phyloP scores from a whole-genome alignment of 495 filamentous ascomycete species.

The Lineolata rhizophorae region DNA sequence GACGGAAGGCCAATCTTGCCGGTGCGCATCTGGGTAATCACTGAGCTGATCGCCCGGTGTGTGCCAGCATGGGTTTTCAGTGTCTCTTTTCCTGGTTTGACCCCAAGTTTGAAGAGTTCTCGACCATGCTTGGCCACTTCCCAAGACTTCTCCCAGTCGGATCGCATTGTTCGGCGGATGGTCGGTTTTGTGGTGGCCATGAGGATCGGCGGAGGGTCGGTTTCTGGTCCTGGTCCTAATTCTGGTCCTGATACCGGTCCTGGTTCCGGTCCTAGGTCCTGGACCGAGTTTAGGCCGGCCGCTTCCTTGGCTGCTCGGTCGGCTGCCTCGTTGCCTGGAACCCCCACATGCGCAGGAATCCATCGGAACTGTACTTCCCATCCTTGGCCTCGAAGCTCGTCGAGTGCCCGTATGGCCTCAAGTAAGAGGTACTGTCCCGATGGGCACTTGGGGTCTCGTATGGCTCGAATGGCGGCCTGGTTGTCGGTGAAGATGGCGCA shows the following conservation, averaged over 20 bases:
- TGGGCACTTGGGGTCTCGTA: constrained; percentile 2
- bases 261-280: no score
- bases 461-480: constrained; percentile 3
- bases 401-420: constrained; percentile 4
- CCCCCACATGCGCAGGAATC: no score
- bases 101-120: constrained; percentile 4
- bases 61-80: constrained; percentile 4
- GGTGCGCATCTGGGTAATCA: no score
- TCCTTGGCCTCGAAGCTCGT: constrained; percentile 7
- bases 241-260: no score
- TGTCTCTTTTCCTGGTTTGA: constrained; percentile 1
- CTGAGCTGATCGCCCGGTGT: constrained; percentile 13
- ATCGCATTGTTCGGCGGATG: constrained; percentile 1
- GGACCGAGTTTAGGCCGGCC: no score
- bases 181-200: constrained; percentile 2
- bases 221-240: no score
- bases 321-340: no score
- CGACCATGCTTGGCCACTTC: constrained; percentile 2
- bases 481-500: constrained; percentile 4
- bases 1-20: constrained; percentile 14
- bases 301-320: no score
- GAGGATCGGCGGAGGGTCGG: constrained; percentile 2
- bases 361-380: no score
- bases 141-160: constrained; percentile 1
- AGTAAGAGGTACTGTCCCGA: constrained; percentile 6